Percentiles rank a stretch among this genome's conserved stretches.
Evolutionary conservation across 495 filamentous ascomycete species (phyloP).

Genomic region (Neurospora tetraspora): DNA sequence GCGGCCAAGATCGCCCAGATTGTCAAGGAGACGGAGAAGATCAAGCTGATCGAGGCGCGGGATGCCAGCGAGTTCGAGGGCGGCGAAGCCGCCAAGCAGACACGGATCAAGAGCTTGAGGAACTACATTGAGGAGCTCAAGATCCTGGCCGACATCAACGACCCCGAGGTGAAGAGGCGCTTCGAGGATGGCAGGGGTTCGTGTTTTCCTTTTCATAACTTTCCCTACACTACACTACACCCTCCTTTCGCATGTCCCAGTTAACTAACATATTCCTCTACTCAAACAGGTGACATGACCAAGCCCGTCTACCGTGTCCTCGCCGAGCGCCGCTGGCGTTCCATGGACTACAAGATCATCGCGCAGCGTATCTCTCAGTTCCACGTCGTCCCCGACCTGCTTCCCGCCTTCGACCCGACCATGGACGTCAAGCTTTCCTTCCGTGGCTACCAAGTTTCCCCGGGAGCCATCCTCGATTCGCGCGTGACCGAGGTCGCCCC

Average conservation of each 20-base stretch:
- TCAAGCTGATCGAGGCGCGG: conserved; percentile 47
- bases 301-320: conserved; percentile 94
- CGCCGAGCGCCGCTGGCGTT: conserved; percentile 76
- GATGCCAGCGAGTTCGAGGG: conserved; percentile 47
- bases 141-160: conserved; percentile 89
- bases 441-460: conserved; percentile 50
- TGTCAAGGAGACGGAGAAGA: conserved; percentile 45
- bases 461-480: conserved; percentile 70
- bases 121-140: conserved; percentile 70
- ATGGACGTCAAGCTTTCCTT: conserved; percentile 76
- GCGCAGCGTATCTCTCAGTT: conserved; percentile 84
- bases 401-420: conserved; percentile 69
- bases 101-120: conserved; percentile 58
- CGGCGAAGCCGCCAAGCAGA: conserved; percentile 52
- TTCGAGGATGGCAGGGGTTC: conserved; percentile 89
- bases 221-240: not conserved
- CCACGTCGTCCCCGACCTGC: conserved; percentile 84
- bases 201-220: conserved; percentile 9
- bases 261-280: not conserved
- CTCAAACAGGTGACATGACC: conserved; percentile 69
- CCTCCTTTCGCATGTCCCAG: not conserved
- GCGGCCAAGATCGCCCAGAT: conserved; percentile 67
- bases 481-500: conserved; percentile 56
- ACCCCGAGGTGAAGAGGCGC: conserved; percentile 83
- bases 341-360: conserved; percentile 58